phyloP scores from a whole-genome alignment of 2,329 filamentous ascomycete species.

The Paracamarosporium sp. region DNA sequence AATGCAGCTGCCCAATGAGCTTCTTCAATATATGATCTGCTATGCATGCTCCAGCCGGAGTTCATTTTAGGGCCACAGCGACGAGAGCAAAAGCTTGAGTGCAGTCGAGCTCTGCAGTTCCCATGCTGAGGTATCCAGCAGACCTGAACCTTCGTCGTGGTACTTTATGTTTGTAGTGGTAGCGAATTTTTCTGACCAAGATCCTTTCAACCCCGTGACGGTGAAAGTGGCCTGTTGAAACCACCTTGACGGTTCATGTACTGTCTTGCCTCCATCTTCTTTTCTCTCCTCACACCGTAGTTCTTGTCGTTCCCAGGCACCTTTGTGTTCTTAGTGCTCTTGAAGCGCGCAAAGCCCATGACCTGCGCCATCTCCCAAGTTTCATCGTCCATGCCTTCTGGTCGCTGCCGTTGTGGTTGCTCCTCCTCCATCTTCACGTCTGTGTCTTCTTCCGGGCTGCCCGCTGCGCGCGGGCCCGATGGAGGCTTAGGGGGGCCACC shows the following conservation, averaged over 20 bases:
- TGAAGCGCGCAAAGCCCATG: conserved; percentile 91
- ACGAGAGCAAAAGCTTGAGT: neutral
- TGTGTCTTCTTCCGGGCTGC: conserved; percentile 24
- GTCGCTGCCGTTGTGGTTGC: conserved; percentile 23
- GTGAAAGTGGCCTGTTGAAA: conserved; percentile 78
- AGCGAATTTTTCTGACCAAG: neutral
- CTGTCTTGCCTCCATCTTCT: conserved; percentile 93
- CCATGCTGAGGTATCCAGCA: neutral
- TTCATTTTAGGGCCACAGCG: neutral
- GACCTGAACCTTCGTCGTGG: neutral
- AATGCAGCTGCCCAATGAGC: neutral
- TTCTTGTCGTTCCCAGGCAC: conserved; percentile 82
- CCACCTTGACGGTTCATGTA: conserved; percentile 91
- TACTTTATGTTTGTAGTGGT: neutral
- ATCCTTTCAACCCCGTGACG: conserved; percentile 26
- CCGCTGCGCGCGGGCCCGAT: conserved; percentile 13
- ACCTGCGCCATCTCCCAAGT: conserved; percentile 79
- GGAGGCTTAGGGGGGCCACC: conserved; percentile 19
- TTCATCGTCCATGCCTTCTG: conserved; percentile 62
- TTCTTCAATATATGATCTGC: neutral
- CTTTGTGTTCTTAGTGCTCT: conserved; percentile 86
- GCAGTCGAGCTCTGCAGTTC: neutral
- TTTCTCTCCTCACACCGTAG: conserved; percentile 85
- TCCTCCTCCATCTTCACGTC: conserved; percentile 40
- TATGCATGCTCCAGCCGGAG: neutral